phyloP scores from a whole-genome alignment of 208 protist species.

The Crithidia expoeki region DNA sequence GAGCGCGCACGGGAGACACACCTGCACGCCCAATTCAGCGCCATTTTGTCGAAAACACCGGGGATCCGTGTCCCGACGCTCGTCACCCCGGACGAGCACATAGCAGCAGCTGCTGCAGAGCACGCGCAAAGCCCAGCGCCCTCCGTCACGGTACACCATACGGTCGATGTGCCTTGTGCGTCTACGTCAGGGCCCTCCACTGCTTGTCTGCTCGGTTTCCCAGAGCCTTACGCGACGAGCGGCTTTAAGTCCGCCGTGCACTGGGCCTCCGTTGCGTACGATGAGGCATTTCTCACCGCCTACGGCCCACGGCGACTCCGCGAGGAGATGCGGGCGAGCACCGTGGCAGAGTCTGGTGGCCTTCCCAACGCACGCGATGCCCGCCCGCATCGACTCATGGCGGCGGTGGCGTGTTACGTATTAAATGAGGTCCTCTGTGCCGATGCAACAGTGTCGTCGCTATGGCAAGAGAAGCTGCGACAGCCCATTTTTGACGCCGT shows the following conservation, averaged over 20 bases:
- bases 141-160: background rate
- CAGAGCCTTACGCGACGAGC: conserved; percentile 59
- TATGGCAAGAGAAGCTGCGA: conserved; percentile 60
- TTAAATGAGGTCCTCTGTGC: conserved; percentile 75
- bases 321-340: conserved; percentile 16
- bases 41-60: conserved; percentile 19
- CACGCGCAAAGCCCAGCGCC: background rate
- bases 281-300: conserved; percentile 69
- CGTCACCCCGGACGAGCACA: background rate
- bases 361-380: conserved; percentile 16
- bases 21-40: conserved; percentile 43
- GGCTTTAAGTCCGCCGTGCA: conserved; percentile 67
- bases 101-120: background rate
- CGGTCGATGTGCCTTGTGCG: background rate
- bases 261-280: conserved; percentile 75
- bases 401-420: conserved; percentile 70
- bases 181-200: background rate
- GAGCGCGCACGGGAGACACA: conserved; percentile 36
- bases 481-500: conserved; percentile 73
- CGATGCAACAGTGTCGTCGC: conserved; percentile 40
- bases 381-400: conserved; percentile 58
- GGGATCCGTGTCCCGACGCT: conserved; percentile 13
- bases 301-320: conserved; percentile 52
- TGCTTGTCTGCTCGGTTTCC: conserved; percentile 48
- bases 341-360: background rate